A percentile compares a stretch with the other conserved stretches of the same genome.
Evolutionary conservation across 2,329 filamentous ascomycete genomes (phyloP).

Genomic region (Claviceps humidiphila): DNA sequence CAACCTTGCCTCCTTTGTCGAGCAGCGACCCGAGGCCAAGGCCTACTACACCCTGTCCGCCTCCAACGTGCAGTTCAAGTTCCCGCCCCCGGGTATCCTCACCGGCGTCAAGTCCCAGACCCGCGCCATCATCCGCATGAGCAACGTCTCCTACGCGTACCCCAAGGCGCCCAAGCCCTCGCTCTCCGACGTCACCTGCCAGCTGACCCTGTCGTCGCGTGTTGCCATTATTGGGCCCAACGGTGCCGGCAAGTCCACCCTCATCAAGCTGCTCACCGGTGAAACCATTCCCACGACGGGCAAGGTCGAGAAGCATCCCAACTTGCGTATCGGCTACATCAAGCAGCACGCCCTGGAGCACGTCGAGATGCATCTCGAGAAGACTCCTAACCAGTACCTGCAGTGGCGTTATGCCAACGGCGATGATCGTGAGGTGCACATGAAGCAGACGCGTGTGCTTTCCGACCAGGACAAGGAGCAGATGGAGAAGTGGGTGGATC

Average conservation of each 20-base stretch:
- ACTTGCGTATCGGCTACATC: conserved; percentile 97
- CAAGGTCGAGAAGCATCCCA: conserved; percentile 95
- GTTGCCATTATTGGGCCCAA: conserved; percentile 96
- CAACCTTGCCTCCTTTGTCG: conserved; percentile 73
- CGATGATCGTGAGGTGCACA: conserved; percentile 88
- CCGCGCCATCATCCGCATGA: conserved; percentile 90
- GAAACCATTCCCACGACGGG: conserved; percentile 74
- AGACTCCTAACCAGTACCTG: conserved; percentile 97
- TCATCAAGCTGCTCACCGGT: conserved; percentile 94
- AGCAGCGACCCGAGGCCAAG: conserved; percentile 84
- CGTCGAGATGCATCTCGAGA: conserved; percentile 98
- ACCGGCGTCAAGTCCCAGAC: conserved; percentile 92
- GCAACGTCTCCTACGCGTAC: conserved; percentile 82
- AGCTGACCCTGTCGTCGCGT: conserved; percentile 76
- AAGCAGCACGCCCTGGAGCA: conserved; percentile 98
- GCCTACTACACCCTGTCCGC: conserved; percentile 94
- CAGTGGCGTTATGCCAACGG: conserved; percentile 98
- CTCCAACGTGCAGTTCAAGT: conserved; percentile 89
- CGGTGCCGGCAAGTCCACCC: conserved; percentile 93
- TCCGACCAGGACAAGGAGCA: conserved; percentile 76
- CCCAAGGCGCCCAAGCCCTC: conserved; percentile 80
- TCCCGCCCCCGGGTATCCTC: conserved; percentile 87
- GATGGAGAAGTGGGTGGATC: conserved; percentile 80
- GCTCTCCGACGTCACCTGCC: conserved; percentile 75
- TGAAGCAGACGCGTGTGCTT: conserved; percentile 92